Conservation (phyloP, 805 yeast genomes). For the Cyberlindnera veronae region DNA sequence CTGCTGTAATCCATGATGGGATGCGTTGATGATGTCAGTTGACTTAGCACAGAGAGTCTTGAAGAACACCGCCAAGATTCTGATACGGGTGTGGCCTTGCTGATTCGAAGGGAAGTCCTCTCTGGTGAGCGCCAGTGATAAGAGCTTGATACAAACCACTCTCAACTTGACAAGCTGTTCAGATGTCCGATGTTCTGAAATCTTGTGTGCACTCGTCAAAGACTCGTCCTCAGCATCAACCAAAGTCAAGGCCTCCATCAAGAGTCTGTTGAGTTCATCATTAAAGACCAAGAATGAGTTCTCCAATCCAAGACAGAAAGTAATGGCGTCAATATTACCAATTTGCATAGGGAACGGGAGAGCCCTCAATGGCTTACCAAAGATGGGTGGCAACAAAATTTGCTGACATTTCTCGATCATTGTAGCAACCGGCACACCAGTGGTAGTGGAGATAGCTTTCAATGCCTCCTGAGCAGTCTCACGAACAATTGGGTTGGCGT, state of each 20-base stretch:
- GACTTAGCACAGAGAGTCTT: conserved; percentile 86
- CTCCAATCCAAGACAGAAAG: conserved; percentile 80
- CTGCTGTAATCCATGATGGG: conserved; percentile 80
- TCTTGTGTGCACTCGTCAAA: conserved; percentile 79
- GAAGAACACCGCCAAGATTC: conserved; percentile 91
- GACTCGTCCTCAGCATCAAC: conserved; percentile 99
- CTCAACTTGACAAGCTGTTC: conserved; percentile 84
- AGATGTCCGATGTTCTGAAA: conserved; percentile 81
- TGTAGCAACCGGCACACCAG: conserved; percentile 64
- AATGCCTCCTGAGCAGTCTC: conserved; percentile 75
- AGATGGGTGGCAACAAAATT: conserved; percentile 84
- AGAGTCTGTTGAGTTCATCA: conserved; percentile 80
- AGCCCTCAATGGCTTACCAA: conserved; percentile 95
- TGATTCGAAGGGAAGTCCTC: conserved; percentile 79
- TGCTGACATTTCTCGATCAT: conserved; percentile 82
- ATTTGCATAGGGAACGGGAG: conserved; percentile 98
- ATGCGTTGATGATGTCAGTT: conserved; percentile 85
- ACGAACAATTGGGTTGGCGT: conserved; percentile 80
- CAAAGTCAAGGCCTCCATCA: conserved; percentile 86
- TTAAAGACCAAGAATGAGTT: conserved; percentile 79
- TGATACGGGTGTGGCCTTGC: conserved; percentile 71
- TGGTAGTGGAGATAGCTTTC: conserved; percentile 61
- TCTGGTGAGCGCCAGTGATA: conserved; percentile 79
- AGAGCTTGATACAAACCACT: conserved; percentile 81
- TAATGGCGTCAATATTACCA: conserved; percentile 96